phyloP scores from a whole-genome alignment of 768 basidiomycete species.

The Podaxis sp. region DNA sequence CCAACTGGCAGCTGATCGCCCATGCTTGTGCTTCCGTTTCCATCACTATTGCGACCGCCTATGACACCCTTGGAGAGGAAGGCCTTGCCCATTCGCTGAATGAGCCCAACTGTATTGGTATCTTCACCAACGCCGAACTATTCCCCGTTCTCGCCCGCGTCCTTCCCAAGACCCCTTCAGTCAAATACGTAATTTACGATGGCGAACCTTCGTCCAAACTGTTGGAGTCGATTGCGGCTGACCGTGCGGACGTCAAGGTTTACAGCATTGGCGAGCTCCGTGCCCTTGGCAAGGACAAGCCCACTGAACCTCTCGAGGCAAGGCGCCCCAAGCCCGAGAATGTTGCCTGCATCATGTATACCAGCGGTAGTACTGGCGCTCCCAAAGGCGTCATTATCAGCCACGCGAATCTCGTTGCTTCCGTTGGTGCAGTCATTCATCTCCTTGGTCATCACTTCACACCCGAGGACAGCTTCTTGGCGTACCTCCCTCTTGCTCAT shows the following conservation, averaged over 20 bases:
- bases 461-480: conserved; percentile 71
- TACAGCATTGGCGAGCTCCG: conserved; percentile 72
- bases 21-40: conserved; percentile 80
- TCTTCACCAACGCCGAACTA: conserved; percentile 93
- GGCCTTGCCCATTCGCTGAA: conserved; percentile 91
- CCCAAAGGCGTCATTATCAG: conserved; percentile 94
- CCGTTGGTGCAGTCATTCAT: conserved; percentile 76
- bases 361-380: conserved; percentile 85
- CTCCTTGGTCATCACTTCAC: conserved; percentile 69
- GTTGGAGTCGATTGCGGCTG: conserved; percentile 57
- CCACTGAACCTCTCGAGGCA: conserved; percentile 49
- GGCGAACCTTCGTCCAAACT: conserved; percentile 56
- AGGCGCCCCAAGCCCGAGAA: conserved; percentile 44
- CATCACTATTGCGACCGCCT: conserved; percentile 88
- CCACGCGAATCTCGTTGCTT: conserved; percentile 83
- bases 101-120: conserved; percentile 72
- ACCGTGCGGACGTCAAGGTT: conserved; percentile 60
- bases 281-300: conserved; percentile 56
- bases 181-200: conserved; percentile 85
- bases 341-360: conserved; percentile 64
- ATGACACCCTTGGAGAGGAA: conserved; percentile 90
- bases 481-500: conserved; percentile 92
- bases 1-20: conserved; percentile 85
- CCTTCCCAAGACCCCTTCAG: conserved; percentile 66
- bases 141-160: conserved; percentile 77